A percentile compares a stretch with the other conserved stretches of the same genome.
These are phyloP conservation scores for Coelastrella sp. DNA, from an alignment of 139 green algal species.

Conservation along the genomic window DNA sequence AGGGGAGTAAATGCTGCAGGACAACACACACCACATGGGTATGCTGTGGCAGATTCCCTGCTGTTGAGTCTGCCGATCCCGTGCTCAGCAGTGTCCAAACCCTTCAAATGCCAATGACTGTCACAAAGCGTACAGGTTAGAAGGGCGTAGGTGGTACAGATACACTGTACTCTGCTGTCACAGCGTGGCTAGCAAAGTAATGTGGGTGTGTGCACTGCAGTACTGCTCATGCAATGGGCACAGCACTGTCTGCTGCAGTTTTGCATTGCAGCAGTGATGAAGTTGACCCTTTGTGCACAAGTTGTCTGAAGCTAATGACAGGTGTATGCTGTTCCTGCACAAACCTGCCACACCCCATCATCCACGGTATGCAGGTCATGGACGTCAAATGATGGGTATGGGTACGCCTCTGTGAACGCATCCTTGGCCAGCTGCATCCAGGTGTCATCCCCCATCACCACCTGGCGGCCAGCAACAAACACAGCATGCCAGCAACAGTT, in stretches of 20 bases:
- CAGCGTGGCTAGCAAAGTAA: no score
- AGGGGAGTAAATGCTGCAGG: constrained; percentile 32
- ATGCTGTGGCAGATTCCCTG: not conserved
- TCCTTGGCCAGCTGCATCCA: constrained; percentile 89
- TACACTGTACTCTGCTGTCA: no score
- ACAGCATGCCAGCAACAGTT: not conserved
- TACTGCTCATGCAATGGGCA: not conserved
- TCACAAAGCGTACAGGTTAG: no score
- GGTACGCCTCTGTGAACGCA: constrained; percentile 64
- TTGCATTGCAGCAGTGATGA: not conserved
- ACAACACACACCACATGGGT: not conserved
- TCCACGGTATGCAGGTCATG: constrained; percentile 96
- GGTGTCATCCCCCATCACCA: constrained; percentile 92
- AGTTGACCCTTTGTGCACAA: not conserved
- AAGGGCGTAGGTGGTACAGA: no score
- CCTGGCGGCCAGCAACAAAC: constrained; percentile 4
- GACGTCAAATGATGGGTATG: constrained; percentile 95
- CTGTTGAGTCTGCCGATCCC: not conserved
- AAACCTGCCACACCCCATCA: constrained; percentile 85
- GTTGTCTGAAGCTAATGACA: not conserved
- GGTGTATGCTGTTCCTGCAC: constrained; percentile 2
- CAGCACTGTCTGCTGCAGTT: not conserved
- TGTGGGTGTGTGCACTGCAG: not conserved
- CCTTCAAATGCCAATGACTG: no score
- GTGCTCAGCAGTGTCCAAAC: not conserved